These are phyloP conservation scores for Megacollybia platyphylla DNA, from an alignment of 1,284 basidiomycete genomes.

Conservation along the genomic window DNA sequence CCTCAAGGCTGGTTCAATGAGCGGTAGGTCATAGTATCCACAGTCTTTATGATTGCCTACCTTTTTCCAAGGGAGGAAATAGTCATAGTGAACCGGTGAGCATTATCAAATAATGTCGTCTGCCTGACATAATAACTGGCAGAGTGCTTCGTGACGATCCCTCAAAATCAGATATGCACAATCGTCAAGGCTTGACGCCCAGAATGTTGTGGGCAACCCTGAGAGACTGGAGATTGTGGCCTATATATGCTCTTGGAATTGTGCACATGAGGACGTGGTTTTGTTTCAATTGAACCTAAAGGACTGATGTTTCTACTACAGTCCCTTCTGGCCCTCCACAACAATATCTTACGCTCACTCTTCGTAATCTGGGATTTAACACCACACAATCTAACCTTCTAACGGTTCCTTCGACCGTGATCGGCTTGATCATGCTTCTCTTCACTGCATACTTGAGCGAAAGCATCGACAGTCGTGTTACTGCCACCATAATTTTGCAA, in stretches of 20 bases:
- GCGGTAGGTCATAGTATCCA: conserved; percentile 14
- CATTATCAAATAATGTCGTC: not conserved
- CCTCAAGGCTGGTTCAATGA: conserved; percentile 43
- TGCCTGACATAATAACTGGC: not conserved
- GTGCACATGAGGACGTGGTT: conserved; percentile 26
- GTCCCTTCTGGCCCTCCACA: conserved; percentile 34
- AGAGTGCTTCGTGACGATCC: conserved; percentile 47
- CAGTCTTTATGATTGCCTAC: not conserved
- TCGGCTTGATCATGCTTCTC: conserved; percentile 29
- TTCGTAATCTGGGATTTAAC: conserved; percentile 38
- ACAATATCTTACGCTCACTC: conserved; percentile 38
- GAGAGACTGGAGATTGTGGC: conserved; percentile 43
- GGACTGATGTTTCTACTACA: conserved; percentile 8
- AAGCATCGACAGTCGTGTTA: conserved; percentile 38
- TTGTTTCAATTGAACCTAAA: too few relatives aligned
- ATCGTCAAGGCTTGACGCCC: conserved; percentile 39
- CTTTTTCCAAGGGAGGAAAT: conserved; percentile 27
- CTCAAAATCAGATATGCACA: conserved; percentile 51
- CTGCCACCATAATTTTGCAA: conserved; percentile 40
- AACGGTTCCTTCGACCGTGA: conserved; percentile 31
- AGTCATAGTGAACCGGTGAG: conserved; percentile 43
- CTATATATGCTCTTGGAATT: conserved; percentile 34
- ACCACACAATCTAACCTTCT: conserved; percentile 40
- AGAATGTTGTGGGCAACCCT: conserved; percentile 32
- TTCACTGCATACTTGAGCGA: conserved; percentile 40